Percentiles rank a stretch among this genome's conserved stretches.
These are phyloP conservation scores for Heliamphora exappendiculata DNA, from an alignment of 148 eudicot genomes.

Conservation along the genomic window DNA sequence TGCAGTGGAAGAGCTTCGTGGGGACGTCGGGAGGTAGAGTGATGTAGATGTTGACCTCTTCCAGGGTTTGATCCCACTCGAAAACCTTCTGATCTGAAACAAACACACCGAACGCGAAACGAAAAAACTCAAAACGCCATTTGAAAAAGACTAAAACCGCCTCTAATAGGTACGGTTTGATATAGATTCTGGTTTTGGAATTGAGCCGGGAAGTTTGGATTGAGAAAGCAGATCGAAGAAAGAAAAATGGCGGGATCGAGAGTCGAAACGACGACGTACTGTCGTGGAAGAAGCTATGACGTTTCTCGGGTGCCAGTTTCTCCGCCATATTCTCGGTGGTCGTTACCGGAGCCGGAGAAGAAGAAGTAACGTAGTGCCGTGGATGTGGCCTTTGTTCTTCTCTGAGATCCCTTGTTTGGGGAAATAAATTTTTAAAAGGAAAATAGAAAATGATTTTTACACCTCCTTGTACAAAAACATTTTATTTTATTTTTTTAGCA, in stretches of 20 bases:
- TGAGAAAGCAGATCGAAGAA: neutral
- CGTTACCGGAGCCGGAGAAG: too few relatives aligned
- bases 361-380: too few relatives aligned
- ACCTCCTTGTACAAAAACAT: too few relatives aligned
- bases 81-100: slow-evolving; percentile 77
- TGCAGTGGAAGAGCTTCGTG: slow-evolving; percentile 57
- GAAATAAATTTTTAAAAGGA: too few relatives aligned
- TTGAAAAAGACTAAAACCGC: neutral
- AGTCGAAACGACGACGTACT: slow-evolving; percentile 27
- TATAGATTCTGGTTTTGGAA: neutral
- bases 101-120: too few relatives aligned
- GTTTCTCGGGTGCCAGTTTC: slow-evolving; percentile 79
- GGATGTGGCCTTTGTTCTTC: too few relatives aligned
- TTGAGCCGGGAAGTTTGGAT: neutral
- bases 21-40: slow-evolving; percentile 67
- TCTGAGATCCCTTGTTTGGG: too few relatives aligned
- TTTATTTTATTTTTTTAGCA: too few relatives aligned
- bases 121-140: too few relatives aligned
- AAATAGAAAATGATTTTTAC: too few relatives aligned
- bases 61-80: slow-evolving; percentile 96
- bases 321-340: slow-evolving; percentile 49
- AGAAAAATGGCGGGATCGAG: slow-evolving; percentile 1
- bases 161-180: neutral
- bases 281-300: slow-evolving; percentile 68
- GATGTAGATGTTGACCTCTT: slow-evolving; percentile 87